Evolutionary conservation across 768 basidiomycete species (phyloP).

Genomic region (Kwoniella dejecticola): DNA sequence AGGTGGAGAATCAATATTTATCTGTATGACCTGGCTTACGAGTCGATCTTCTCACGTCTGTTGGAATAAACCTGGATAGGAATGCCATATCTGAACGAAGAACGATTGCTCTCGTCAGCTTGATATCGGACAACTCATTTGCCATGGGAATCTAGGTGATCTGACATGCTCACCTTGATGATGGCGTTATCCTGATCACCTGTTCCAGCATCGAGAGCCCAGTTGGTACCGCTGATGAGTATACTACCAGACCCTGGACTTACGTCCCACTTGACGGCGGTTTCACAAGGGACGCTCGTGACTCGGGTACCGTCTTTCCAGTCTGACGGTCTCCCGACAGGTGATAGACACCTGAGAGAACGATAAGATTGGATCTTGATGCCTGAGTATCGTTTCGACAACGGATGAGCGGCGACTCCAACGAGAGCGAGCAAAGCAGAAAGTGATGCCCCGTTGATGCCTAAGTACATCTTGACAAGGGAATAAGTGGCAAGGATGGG

Average conservation of each 20-base stretch:
- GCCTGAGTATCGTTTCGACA: constrained; percentile 13
- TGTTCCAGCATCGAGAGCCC: constrained; percentile 24
- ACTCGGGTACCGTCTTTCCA: constrained; percentile 13
- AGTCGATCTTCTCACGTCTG: constrained; percentile 33
- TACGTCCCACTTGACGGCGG: constrained; percentile 26
- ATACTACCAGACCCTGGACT: constrained; percentile 21
- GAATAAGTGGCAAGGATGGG: too few relatives aligned
- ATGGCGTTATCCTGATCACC: constrained; percentile 17
- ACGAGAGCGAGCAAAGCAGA: too few relatives aligned
- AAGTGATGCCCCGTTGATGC: too few relatives aligned
- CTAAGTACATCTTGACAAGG: too few relatives aligned
- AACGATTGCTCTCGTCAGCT: too few relatives aligned
- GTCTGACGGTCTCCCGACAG: not conserved
- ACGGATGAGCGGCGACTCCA: not conserved
- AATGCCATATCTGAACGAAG: constrained; percentile 28
- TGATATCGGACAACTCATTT: too few relatives aligned
- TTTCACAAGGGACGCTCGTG: constrained; percentile 9
- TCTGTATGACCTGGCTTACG: too few relatives aligned
- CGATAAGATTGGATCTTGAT: constrained; percentile 24
- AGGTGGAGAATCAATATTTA: too few relatives aligned
- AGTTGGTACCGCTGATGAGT: constrained; percentile 7
- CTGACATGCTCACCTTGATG: constrained; percentile 34
- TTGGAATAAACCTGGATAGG: constrained; percentile 26
- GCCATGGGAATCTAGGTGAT: too few relatives aligned
- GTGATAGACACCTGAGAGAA: constrained; percentile 15